Base-by-base conservation (phyloP, 176 grass and related monocot species). In the Oryza meridionalis region DNA sequence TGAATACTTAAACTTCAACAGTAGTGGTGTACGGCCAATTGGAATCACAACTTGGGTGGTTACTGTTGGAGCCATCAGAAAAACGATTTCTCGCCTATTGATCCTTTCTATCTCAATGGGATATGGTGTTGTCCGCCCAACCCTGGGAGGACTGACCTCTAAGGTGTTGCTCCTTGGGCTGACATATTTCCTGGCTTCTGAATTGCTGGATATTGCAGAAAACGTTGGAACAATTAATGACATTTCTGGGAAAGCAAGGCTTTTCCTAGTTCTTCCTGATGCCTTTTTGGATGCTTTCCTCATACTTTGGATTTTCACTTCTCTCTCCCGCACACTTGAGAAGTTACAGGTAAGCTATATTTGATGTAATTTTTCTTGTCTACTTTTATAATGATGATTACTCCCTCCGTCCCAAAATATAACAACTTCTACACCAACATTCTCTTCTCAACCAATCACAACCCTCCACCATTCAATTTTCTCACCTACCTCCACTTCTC, bases 151-250 rank as follows among this genome's bases (percentile, higher is more conserved):
- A 5, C 91, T 99, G 61, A 99, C 93, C 50, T 94, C 93, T 38
- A 99, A 99, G 84, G 96, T 99, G 70, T 79, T 99, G 79, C 90
- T 99, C 81, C 93, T 99, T 72, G 96, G 96, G 82, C 85, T 99
- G 44, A 99, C 96, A 79, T 99, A 99, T 88, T 99, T 96, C 84
- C 68, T 99, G 59, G 96, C 96, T 13, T 89, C 93, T 27, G 96
- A 99, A 73, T 89, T 86, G 22, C 88, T 99, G 81, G 91, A 93
- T 80, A 90, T 94, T 6, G 84, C 93, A 75, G 96, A 96, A 76
- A 96, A 99, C 91, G 96, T 99, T 91, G 96, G 96, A 82, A 94
- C 93, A 65, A 99, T 99, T 40, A 99, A 93, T 94, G 96, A 99
- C 55, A 92, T 99, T 55, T 99, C 96, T 47, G 96, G 93, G 46